Conservation (phyloP, 768 basidiomycete species). For the Tephrocybe sp. region DNA sequence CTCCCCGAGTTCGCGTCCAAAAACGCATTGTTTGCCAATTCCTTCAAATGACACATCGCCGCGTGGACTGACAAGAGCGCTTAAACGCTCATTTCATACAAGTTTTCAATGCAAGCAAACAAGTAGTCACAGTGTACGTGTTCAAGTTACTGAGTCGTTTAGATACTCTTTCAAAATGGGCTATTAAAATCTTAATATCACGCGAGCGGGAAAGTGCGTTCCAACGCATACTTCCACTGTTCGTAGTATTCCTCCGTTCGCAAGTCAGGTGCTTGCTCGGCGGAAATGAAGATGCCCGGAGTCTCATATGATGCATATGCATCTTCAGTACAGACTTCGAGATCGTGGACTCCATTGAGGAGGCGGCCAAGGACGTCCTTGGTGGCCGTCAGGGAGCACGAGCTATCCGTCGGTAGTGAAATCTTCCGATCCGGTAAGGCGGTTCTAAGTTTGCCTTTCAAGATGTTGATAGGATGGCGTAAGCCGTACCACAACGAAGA, state of each 20-base stretch:
- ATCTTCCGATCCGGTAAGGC: slow-evolving; percentile 37
- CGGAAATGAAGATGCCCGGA: slow-evolving; percentile 43
- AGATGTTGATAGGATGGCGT: slow-evolving; percentile 35
- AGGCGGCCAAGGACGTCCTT: slow-evolving; percentile 46
- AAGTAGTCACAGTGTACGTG: too few relatives aligned
- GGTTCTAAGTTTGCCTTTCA: slow-evolving; percentile 27
- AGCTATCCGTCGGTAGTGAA: slow-evolving; percentile 40
- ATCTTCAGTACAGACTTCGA: slow-evolving; percentile 28
- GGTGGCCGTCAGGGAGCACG: slow-evolving; percentile 42
- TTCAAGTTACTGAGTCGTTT: too few relatives aligned
- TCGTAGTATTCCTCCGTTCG: slow-evolving; percentile 24
- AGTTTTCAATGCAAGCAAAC: too few relatives aligned
- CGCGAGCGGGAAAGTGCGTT: too few relatives aligned
- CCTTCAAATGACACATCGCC: too few relatives aligned
- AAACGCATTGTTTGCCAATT: too few relatives aligned
- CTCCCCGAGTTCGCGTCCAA: too few relatives aligned
- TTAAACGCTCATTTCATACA: too few relatives aligned
- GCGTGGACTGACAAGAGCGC: too few relatives aligned
- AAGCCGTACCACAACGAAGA: slow-evolving; percentile 38
- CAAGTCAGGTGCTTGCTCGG: slow-evolving; percentile 35
- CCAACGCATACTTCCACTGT: slow-evolving; percentile 35
- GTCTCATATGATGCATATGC: slow-evolving; percentile 24
- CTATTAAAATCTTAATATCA: too few relatives aligned
- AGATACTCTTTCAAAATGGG: too few relatives aligned
- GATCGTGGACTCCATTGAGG: slow-evolving; percentile 35